Evolutionary conservation across 129 eudicot species (phyloP).

Genomic region (Pseudognaphalium luteoalbum): DNA sequence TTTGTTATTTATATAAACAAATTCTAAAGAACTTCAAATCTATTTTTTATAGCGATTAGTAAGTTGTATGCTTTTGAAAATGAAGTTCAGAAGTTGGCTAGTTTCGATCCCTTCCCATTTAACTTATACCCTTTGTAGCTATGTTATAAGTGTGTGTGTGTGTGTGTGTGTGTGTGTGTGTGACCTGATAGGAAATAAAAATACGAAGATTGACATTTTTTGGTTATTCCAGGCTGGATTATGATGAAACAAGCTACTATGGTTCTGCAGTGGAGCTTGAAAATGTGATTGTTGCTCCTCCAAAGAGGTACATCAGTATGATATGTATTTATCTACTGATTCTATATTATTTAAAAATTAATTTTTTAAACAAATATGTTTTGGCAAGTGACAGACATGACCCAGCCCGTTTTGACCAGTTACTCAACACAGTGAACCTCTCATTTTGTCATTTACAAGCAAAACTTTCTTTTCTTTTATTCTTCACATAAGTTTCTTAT

Average conservation of each 20-base stretch:
- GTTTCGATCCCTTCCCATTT: too few species aligned
- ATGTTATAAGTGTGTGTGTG: too few species aligned
- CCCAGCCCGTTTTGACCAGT: neutral
- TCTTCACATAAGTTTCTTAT: neutral
- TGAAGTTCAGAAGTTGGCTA: too few species aligned
- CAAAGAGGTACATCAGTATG: constrained; percentile 48
- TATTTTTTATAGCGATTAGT: too few species aligned
- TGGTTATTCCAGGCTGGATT: constrained; percentile 43
- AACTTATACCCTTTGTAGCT: too few species aligned
- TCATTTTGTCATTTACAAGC: neutral
- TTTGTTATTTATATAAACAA: too few species aligned
- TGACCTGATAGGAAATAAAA: neutral
- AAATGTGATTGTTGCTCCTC: constrained; percentile 43
- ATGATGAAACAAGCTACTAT: constrained; percentile 41
- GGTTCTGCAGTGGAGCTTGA: constrained; percentile 44
- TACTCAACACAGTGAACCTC: neutral
- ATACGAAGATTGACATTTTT: neutral
- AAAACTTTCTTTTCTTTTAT: too few species aligned
- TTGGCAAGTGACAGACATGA: neutral
- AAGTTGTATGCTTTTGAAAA: too few species aligned
- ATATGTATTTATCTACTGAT: neutral
- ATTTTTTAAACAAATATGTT: neutral
- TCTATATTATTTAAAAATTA: too few species aligned
- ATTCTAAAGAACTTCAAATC: too few species aligned
- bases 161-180: too few species aligned